A percentile compares a stretch with the other conserved stretches of the same genome.
These are phyloP conservation scores for Chaetomium globosum DNA, from an alignment of 2,329 filamentous ascomycete species.

Conservation along the genomic window DNA sequence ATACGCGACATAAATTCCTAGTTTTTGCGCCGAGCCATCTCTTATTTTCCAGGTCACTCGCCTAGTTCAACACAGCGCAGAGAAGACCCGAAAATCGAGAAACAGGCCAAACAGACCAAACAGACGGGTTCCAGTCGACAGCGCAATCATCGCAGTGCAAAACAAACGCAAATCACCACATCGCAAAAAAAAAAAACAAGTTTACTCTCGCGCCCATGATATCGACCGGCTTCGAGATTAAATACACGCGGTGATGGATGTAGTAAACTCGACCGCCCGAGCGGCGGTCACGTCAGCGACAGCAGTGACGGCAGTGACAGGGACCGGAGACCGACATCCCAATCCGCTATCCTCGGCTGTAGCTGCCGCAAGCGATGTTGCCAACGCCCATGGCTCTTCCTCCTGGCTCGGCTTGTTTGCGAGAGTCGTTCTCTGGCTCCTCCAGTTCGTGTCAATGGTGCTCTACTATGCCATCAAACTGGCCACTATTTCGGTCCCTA, in stretches of 20 bases:
- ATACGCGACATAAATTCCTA: background rate
- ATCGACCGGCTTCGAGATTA: background rate
- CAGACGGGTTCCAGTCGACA: slow-evolving; percentile 2
- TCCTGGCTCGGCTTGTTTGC: slow-evolving; percentile 63
- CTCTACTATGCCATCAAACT: slow-evolving; percentile 83
- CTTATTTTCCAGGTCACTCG: background rate
- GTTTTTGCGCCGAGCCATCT: background rate
- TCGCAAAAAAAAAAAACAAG: background rate
- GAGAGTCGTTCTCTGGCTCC: slow-evolving; percentile 55
- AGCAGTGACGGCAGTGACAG: slow-evolving; percentile 40
- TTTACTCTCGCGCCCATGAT: slow-evolving; percentile 5
- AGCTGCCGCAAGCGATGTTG: slow-evolving; percentile 44
- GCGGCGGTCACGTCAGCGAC: slow-evolving; percentile 34
- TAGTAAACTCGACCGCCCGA: slow-evolving; percentile 27
- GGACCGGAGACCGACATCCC: slow-evolving; percentile 25
- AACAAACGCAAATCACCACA: background rate
- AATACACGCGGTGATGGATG: slow-evolving; percentile 28
- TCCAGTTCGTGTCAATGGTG: slow-evolving; percentile 60
- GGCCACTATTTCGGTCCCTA: slow-evolving; percentile 84
- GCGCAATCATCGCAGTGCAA: background rate
- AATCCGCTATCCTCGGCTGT: slow-evolving; percentile 46
- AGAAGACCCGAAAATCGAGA: background rate
- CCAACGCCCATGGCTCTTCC: slow-evolving; percentile 46
- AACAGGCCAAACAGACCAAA: background rate
- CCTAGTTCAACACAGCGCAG: background rate